Evolutionary conservation across 305 asterid species (phyloP), one percentile per base, ranked within the genome.

Genomic region (Caryopteris hybrid): DNA sequence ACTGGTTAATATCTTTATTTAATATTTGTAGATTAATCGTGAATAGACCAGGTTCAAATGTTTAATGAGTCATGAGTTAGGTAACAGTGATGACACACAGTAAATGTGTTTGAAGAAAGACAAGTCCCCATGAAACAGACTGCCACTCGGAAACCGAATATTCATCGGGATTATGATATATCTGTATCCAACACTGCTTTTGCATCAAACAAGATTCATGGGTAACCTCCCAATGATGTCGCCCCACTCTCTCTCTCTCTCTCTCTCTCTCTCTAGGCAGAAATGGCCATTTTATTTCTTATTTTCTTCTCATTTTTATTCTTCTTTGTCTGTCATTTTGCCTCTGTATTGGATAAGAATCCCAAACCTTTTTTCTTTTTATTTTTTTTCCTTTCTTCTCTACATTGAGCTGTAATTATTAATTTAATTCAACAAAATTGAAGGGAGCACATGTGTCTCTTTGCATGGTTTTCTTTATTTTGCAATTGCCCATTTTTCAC

Each of bases 401-500:
- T 53, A 42, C 33, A 53, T 45, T n/a, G 62, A 25, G 47, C 38
- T 45, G 62, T 22, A 36, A 8, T 52, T 22, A 23, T 48, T 46
- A 34, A 22, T 63, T 27, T 8, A 20, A n/a, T n/a, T n/a, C n/a
- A 42, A 58, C 42, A 51, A 22, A 66, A 42, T 27, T 10, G 36
- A 39, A 29, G 29, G 66, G 13, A 42, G 66, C 65, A 29, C 73
- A 76, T 25, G 71, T 77, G 79, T 84, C 80, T 61, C 67, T 52
- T 63, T 78, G 85, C 88, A 85, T 85, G 87, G 69, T 68, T 55
- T n/a, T 23, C 38, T 13, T 31, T 41, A 8, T 58, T 51, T 69
- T 57, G 47, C 39, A 3, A 23, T 58, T 13, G 59, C 13, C 73
- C 71, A 58, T 68, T 62, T 81, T 85, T 71, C 74, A 43, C 53